These are phyloP conservation scores for Acrasis kona DNA, from an alignment of 78 protist genomes.

Conservation along the genomic window DNA sequence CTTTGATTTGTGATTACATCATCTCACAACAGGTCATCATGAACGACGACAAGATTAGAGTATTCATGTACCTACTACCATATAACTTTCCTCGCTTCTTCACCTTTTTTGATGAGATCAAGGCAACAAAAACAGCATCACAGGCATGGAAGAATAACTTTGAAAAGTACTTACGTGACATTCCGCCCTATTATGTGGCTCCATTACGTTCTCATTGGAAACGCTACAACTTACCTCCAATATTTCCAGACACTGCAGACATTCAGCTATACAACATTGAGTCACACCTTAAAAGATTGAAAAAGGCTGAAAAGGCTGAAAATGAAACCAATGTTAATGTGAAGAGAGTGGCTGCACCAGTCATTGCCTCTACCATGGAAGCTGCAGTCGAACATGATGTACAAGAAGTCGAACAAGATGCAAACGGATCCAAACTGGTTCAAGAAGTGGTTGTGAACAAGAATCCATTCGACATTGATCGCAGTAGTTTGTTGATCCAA, in stretches of 20 bases:
- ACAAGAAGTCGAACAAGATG: too few relatives aligned
- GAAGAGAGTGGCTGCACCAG: too few relatives aligned
- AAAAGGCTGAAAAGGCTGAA: not conserved
- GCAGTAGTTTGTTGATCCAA: not conserved
- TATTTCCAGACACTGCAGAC: not conserved
- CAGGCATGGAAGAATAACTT: not conserved
- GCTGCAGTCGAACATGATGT: too few relatives aligned
- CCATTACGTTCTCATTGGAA: not conserved
- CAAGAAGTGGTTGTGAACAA: not conserved
- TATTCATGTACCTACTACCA: not conserved
- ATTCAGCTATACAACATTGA: not conserved
- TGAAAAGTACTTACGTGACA: not conserved
- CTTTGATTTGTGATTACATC: too few relatives aligned
- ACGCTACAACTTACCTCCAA: not conserved
- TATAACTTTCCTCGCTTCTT: not conserved
- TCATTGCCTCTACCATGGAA: too few relatives aligned
- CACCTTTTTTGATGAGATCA: not conserved
- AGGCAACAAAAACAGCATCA: not conserved
- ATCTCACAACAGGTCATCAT: too few relatives aligned
- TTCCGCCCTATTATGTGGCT: not conserved
- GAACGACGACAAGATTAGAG: not conserved
- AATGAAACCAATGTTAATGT: not conserved
- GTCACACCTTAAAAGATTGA: not conserved
- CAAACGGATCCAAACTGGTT: too few relatives aligned
- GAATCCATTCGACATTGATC: not conserved